Conservation (phyloP, 1,284 basidiomycete genomes). For the Flammula alnicola region DNA sequence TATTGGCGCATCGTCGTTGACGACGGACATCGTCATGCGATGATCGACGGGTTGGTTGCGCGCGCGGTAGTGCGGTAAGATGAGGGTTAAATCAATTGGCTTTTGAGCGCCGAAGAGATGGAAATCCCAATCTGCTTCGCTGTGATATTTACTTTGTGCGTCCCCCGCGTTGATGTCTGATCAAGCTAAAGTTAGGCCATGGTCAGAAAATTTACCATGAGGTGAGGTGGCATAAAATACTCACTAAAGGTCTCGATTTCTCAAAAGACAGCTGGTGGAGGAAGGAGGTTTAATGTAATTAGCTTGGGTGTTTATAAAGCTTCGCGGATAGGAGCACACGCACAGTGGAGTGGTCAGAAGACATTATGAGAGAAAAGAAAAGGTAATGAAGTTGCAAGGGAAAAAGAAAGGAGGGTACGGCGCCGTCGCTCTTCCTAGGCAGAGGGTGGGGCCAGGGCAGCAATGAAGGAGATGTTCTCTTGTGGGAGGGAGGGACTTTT, state of each 20-base stretch:
- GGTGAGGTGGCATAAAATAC: slow-evolving; percentile 10
- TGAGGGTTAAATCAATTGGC: slow-evolving; percentile 65
- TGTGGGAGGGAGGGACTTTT: slow-evolving; percentile 25
- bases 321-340: slow-evolving; percentile 15
- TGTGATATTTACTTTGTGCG: slow-evolving; percentile 60
- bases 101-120: slow-evolving; percentile 53
- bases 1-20: slow-evolving; percentile 53
- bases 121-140: slow-evolving; percentile 65
- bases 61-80: slow-evolving; percentile 76
- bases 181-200: slow-evolving; percentile 22
- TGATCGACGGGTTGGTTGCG: slow-evolving; percentile 70
- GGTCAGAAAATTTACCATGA: slow-evolving; percentile 2
- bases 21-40: slow-evolving; percentile 69
- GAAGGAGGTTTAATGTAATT: slow-evolving; percentile 11
- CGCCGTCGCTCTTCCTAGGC: slow-evolving; percentile 7
- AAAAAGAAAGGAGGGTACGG: slow-evolving; percentile 12
- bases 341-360: slow-evolving; percentile 39
- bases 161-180: slow-evolving; percentile 38
- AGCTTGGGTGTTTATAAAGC: slow-evolving; percentile 8
- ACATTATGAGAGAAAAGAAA: slow-evolving; percentile 29
- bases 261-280: slow-evolving; percentile 33
- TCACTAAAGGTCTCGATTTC: slow-evolving; percentile 34
- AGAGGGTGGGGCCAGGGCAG: slow-evolving; percentile 18
- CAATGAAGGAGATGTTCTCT: slow-evolving; percentile 17
- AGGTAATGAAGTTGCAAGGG: no score